Conservation (phyloP, 805 yeast species). For the Millerozyma acaciae region DNA sequence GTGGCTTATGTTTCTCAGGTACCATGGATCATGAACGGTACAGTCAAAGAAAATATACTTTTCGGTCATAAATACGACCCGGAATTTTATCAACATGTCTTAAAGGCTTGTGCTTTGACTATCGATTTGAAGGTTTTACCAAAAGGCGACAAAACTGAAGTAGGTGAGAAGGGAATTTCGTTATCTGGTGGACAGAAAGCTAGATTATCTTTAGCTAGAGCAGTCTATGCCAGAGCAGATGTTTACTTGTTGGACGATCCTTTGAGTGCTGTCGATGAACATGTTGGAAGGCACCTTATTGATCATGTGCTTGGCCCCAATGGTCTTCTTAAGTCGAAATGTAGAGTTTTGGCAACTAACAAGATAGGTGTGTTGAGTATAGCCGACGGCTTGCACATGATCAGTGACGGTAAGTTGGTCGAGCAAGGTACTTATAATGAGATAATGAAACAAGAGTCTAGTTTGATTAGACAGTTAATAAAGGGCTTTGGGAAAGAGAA, state of each 20-base stretch:
- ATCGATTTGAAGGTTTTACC: slow-evolving; percentile 78
- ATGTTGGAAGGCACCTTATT: slow-evolving; percentile 84
- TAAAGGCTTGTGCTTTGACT: slow-evolving; percentile 83
- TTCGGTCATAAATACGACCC: slow-evolving; percentile 86
- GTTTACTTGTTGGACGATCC: slow-evolving; percentile 89
- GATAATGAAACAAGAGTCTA: slow-evolving; percentile 42
- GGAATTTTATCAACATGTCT: slow-evolving; percentile 72
- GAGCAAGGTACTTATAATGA: slow-evolving; percentile 64
- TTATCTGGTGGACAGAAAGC: slow-evolving; percentile 98
- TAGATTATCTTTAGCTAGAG: slow-evolving; percentile 88
- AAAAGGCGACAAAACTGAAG: slow-evolving; percentile 87
- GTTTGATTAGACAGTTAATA: slow-evolving; percentile 53
- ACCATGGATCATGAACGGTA: slow-evolving; percentile 97
- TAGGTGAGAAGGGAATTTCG: slow-evolving; percentile 96
- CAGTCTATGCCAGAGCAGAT: slow-evolving; percentile 93
- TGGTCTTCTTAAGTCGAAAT: slow-evolving; percentile 72
- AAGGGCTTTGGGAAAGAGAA: slow-evolving; percentile 57
- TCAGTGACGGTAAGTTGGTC: slow-evolving; percentile 62
- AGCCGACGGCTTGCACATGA: slow-evolving; percentile 67
- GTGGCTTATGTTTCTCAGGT: slow-evolving; percentile 89
- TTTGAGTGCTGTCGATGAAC: slow-evolving; percentile 95
- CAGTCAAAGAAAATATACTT: slow-evolving; percentile 84
- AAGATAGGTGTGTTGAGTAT: slow-evolving; percentile 75
- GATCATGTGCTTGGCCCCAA: slow-evolving; percentile 77
- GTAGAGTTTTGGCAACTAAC: slow-evolving; percentile 82